Evolutionary conservation across 768 basidiomycete species (phyloP).

Genomic region (Boletus coccyginus): DNA sequence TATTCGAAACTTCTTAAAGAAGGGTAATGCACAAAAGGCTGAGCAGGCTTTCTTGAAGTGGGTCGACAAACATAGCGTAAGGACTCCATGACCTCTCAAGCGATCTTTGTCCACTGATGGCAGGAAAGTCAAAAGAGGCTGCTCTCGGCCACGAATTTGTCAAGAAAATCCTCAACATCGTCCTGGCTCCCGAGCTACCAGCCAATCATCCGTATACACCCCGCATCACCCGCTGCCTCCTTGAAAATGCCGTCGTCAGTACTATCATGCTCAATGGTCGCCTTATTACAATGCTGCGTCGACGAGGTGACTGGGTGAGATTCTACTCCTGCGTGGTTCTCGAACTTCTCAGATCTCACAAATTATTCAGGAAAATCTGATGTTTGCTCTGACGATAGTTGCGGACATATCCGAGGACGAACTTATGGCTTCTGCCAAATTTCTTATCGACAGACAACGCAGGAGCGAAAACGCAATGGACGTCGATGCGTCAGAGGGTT

Average conservation of each 20-base stretch:
- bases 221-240: slow-evolving; percentile 54
- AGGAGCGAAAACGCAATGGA: slow-evolving; percentile 32
- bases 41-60: slow-evolving; percentile 63
- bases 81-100: not conserved
- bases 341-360: not conserved
- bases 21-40: slow-evolving; percentile 48
- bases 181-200: slow-evolving; percentile 43
- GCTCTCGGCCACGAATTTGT: slow-evolving; percentile 50
- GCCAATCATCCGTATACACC: slow-evolving; percentile 47
- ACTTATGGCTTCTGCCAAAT: slow-evolving; percentile 50
- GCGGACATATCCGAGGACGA: slow-evolving; percentile 66
- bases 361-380: slow-evolving; percentile 35
- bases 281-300: slow-evolving; percentile 50
- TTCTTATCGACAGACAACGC: slow-evolving; percentile 41
- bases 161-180: slow-evolving; percentile 50
- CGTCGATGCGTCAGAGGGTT: slow-evolving; percentile 31
- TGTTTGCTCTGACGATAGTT: slow-evolving; percentile 51
- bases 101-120: not conserved
- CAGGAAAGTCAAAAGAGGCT: slow-evolving; percentile 15
- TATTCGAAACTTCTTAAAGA: slow-evolving; percentile 41
- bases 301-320: slow-evolving; percentile 66
- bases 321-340: not conserved
- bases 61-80: slow-evolving; percentile 39
- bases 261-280: slow-evolving; percentile 62
- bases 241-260: slow-evolving; percentile 54